phyloP scores from a whole-genome alignment of 768 basidiomycete species.

The Mycena olivaceomarginata region DNA sequence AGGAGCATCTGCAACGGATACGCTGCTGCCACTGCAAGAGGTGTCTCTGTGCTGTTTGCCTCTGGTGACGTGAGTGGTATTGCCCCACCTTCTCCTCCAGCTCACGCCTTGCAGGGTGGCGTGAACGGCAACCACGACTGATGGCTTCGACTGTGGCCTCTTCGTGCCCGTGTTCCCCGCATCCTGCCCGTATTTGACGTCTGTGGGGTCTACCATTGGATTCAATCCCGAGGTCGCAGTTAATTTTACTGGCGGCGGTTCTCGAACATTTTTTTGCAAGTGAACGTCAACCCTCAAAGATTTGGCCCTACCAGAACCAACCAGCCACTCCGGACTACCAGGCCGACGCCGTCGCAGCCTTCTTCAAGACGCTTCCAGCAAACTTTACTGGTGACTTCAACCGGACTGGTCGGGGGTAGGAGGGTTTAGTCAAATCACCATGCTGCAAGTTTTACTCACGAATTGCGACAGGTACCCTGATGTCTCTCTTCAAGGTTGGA shows the following conservation, averaged over 20 bases:
- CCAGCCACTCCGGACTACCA: constrained; percentile 56
- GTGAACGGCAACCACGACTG: constrained; percentile 29
- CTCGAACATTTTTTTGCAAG: constrained; percentile 58
- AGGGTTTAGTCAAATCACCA: constrained; percentile 1
- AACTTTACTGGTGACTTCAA: constrained; percentile 39
- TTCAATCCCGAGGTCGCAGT: constrained; percentile 26
- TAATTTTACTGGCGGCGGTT: constrained; percentile 55
- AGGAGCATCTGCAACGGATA: constrained; percentile 69
- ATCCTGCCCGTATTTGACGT: constrained; percentile 34
- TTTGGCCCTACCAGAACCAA: constrained; percentile 16
- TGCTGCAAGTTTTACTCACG: background rate
- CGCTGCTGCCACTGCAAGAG: constrained; percentile 54
- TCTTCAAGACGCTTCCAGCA: constrained; percentile 47
- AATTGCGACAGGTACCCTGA: constrained; percentile 37
- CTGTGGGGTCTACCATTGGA: constrained; percentile 40
- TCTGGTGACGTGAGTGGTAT: constrained; percentile 33
- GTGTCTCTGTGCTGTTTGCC: constrained; percentile 34
- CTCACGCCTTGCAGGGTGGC: constrained; percentile 24
- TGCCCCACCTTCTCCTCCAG: background rate
- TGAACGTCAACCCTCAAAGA: constrained; percentile 12
- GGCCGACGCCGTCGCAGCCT: constrained; percentile 49
- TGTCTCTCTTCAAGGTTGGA: constrained; percentile 37
- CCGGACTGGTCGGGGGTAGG: background rate
- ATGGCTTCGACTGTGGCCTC: constrained; percentile 46
- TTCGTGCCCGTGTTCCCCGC: constrained; percentile 56